A percentile compares a stretch with the other conserved stretches of the same genome.
Evolutionary conservation across 768 basidiomycete species (phyloP).

Genomic region (Mycena sanguinolenta): DNA sequence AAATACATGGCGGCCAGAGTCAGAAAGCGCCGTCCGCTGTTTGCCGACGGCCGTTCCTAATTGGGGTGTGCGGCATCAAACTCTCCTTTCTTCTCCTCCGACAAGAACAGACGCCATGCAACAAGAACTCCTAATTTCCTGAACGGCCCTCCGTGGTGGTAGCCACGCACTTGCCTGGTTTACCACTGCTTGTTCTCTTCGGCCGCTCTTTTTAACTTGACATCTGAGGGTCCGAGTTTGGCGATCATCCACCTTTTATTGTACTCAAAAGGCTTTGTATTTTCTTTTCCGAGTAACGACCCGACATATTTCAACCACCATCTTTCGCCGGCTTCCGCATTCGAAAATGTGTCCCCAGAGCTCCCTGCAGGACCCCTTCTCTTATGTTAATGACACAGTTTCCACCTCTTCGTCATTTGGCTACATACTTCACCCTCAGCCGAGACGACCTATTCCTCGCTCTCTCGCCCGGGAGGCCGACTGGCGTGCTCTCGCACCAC

Average conservation of each 20-base stretch:
- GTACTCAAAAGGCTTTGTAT: conserved; percentile 15
- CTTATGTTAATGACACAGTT: not conserved
- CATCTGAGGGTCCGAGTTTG: conserved; percentile 23
- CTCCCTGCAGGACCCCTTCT: not conserved
- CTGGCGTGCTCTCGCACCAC: conserved; percentile 9
- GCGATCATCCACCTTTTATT: conserved; percentile 8
- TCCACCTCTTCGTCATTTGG: conserved; percentile 7
- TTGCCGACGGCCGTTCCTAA: not conserved
- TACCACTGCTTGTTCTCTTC: conserved; percentile 27
- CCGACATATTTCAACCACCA: conserved; percentile 18
- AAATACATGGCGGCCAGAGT: too few species aligned
- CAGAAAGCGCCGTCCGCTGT: too few species aligned
- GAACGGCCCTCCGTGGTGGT: conserved; percentile 25
- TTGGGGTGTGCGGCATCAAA: conserved; percentile 6
- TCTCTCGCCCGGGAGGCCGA: conserved; percentile 18
- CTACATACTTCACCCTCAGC: conserved; percentile 25
- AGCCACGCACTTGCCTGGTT: conserved; percentile 24
- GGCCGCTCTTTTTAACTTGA: conserved; percentile 9
- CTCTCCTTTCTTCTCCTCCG: conserved; percentile 22
- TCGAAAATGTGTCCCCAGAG: conserved; percentile 25
- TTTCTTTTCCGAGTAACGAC: not conserved
- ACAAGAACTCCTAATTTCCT: conserved; percentile 20
- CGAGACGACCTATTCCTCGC: conserved; percentile 13
- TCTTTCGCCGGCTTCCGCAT: not conserved
- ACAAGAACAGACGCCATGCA: conserved; percentile 26